Base-by-base conservation (phyloP, 1,284 basidiomycete genomes). In the Trichosporon inkin region DNA sequence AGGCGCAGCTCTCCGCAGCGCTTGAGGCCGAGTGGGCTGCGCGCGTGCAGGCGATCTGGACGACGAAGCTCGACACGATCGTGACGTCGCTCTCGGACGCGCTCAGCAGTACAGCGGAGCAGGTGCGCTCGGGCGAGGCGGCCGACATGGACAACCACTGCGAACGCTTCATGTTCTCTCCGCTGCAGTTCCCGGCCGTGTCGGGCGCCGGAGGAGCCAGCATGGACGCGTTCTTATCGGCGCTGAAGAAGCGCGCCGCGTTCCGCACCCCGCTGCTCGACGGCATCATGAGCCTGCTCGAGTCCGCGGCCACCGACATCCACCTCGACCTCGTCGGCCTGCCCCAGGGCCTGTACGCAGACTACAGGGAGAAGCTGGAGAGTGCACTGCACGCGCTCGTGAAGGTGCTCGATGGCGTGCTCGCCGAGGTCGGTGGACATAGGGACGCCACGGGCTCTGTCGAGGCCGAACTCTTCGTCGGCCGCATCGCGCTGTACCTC, bases 31-130 rank as follows among this genome's bases (percentile, higher is more conserved):
- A 72, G 52, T 78, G 77, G 73, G 70, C 63, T 1, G 62, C 55
- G n/a, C 64, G 77, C 35, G 68, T 75, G 11, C 67, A 70, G 53
- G 63, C 64, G 16, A 68, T 80, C 16, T 79, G 78, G 78, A 66
- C 64, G 3, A 60, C 66, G 6, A 69, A 69, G 60, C 62, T 78
- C 24, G 64, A 67, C 11, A 57, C 61, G 10, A 40, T 78, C 28
- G 65, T 75, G 1, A 49, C 52, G 1, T 40, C 40, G 2, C 67
- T 71, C 2, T 67, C 66, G 41, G 57, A 16, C 8, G 58, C 62
- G 16, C 49, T 74, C 11, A 49, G 62, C 39, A 58, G 61, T 13
- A 68, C 66, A 2, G 64, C 64, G n/a, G 68, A 69, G 22, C 59
- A 62, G 52, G 62, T 74, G 13, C 56, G 67, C 34, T 32, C 38